Percentiles rank a stretch among this genome's conserved stretches.
Conservation (phyloP, 495 filamentous ascomycete species). For the Endocarpon pusillum region DNA sequence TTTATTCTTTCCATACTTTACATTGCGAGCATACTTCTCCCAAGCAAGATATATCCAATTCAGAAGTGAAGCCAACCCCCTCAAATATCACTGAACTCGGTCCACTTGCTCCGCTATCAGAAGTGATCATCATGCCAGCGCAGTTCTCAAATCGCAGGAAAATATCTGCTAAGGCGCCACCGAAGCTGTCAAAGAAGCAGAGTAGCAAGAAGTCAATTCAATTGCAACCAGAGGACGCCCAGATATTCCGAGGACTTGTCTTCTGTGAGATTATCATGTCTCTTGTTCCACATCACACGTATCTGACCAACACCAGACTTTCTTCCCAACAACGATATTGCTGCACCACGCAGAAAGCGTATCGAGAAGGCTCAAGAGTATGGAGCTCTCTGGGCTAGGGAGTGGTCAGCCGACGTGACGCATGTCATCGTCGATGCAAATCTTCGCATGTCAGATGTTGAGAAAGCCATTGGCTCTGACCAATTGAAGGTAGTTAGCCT, state of each 20-base stretch:
- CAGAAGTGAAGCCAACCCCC: constrained; percentile 8
- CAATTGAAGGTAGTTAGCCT: too few relatives aligned
- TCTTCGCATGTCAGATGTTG: constrained; percentile 45
- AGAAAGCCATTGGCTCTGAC: too few relatives aligned
- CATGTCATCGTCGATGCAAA: constrained; percentile 70
- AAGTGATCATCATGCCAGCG: too few relatives aligned
- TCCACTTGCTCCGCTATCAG: background rate
- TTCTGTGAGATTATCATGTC: constrained; percentile 35
- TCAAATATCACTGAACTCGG: constrained; percentile 9
- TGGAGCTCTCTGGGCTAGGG: constrained; percentile 48
- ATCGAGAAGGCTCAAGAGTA: constrained; percentile 61
- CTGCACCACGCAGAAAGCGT: constrained; percentile 43
- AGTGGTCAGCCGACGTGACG: constrained; percentile 35
- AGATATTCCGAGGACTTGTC: constrained; percentile 45
- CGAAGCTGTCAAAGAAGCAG: too few relatives aligned
- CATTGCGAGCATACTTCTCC: too few relatives aligned
- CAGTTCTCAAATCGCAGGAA: too few relatives aligned
- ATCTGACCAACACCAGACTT: constrained; percentile 34
- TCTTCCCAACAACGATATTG: constrained; percentile 61
- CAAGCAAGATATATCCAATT: too few relatives aligned
- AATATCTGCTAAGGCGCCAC: too few relatives aligned
- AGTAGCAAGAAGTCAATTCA: too few relatives aligned
- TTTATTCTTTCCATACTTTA: too few relatives aligned
- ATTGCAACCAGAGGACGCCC: constrained; percentile 41
- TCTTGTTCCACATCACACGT: background rate